Base-by-base conservation (phyloP, 2,329 filamentous ascomycete genomes). In the Sclerotinia nivalis region DNA sequence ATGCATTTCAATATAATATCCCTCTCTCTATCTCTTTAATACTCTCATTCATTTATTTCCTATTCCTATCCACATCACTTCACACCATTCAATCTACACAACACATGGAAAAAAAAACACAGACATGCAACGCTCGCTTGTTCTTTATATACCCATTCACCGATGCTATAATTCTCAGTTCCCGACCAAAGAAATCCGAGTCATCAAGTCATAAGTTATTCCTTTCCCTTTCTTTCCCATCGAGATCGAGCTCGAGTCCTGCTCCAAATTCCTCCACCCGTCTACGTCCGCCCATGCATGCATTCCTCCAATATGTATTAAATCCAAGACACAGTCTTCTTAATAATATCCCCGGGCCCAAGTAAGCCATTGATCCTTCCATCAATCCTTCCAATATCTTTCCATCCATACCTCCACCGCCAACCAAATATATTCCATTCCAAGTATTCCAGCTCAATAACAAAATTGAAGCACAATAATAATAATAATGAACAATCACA, bases 121-220 rank as follows among this genome's bases (percentile, higher is more conserved):
- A 49, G 49, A 62, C 7, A 62, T 50, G 45, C 28, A 49, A 22
- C 60, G 60, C 45, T 62, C 45, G 60, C 45, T n/a, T 50, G 13
- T 47, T 50, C 28, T 25, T 62, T 62, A 54, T 66, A n/a, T 56
- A 55, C n/a, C 20, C 49, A 15, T 34, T 34, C 34, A 55, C 34
- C 49, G n/a, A 64, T 64, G 60, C 47, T 64, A 64, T 50, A 64
- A 64, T 40, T 52, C 45, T 64, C 45, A 52, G 45, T 64, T 64
- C 34, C 47, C 28, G 47, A 64, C 60, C 60, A 50, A 25, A 20
- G 60, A 64, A 64, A 40, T 50, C 47, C 45, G 60, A 64, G 60
- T 64, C 60, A 52, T 64, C 47, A 64, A 37, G 45, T 64, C 60
- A 52, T 64, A 50, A 52, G 22, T 28, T 37, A 40, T 52, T 40